These are phyloP conservation scores for Linnemannia exigua DNA, from an alignment of 192 early-diverging fungal genomes.

Conservation along the genomic window DNA sequence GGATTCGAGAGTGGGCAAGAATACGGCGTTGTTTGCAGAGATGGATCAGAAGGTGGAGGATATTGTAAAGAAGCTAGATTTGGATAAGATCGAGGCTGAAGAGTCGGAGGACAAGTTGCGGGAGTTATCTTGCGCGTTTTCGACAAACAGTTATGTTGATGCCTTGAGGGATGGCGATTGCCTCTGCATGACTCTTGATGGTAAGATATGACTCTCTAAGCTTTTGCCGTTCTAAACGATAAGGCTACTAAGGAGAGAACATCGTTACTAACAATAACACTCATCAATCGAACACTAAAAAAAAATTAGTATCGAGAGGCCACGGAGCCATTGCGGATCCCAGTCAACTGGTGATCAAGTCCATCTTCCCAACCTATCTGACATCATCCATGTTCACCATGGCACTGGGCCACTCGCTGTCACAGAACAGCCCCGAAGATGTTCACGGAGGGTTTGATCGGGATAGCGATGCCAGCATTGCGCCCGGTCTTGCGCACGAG, in stretches of 20 bases:
- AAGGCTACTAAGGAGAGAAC: neutral
- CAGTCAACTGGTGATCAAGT: conserved; percentile 58
- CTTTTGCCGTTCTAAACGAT: neutral
- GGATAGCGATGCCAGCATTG: conserved; percentile 42
- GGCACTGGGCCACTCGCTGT: conserved; percentile 48
- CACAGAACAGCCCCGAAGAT: conserved; percentile 29
- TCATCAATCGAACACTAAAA: neutral
- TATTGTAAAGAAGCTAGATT: conserved; percentile 43
- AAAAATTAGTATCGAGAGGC: conserved; percentile 46
- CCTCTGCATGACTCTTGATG: conserved; percentile 60
- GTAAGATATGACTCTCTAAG: conserved; percentile 17
- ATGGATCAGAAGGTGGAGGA: conserved; percentile 49
- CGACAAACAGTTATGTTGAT: conserved; percentile 58
- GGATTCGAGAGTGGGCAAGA: conserved; percentile 54
- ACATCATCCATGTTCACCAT: conserved; percentile 59
- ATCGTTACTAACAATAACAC: neutral
- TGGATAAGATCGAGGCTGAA: conserved; percentile 47
- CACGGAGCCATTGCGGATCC: conserved; percentile 58
- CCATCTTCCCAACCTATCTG: conserved; percentile 57
- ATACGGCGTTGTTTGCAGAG: conserved; percentile 51
- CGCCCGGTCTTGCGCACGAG: conserved; percentile 56
- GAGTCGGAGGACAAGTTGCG: conserved; percentile 40
- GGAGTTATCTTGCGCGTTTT: conserved; percentile 52
- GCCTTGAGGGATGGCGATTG: conserved; percentile 58
- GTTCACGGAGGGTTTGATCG: conserved; percentile 60